These are phyloP conservation scores for Actinomortierella wolfii DNA, from an alignment of 371 early-diverging fungal species.

Conservation along the genomic window DNA sequence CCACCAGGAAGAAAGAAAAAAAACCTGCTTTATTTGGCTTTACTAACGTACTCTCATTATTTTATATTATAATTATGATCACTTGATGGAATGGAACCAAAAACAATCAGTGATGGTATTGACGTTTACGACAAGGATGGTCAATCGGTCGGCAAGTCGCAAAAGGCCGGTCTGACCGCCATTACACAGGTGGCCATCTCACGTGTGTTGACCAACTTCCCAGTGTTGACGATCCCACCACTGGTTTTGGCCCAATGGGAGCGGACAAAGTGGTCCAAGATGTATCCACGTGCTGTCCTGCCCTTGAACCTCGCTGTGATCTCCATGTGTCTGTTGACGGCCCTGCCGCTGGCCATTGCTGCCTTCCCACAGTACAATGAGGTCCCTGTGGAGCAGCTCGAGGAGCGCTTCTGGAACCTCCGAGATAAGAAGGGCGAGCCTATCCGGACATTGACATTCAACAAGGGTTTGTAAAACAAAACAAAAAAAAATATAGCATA, in stretches of 20 bases:
- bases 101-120: conserved; percentile 66
- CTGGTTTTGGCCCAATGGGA: conserved; percentile 68
- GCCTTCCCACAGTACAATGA: conserved; percentile 74
- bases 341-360: conserved; percentile 81
- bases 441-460: conserved; percentile 66
- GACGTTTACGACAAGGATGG: conserved; percentile 68
- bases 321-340: conserved; percentile 70
- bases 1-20: neutral
- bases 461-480: conserved; percentile 66
- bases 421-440: conserved; percentile 57
- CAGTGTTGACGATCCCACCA: conserved; percentile 76
- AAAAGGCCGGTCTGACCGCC: conserved; percentile 69
- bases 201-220: conserved; percentile 75
- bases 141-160: conserved; percentile 68
- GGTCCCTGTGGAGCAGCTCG: conserved; percentile 47
- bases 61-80: too few relatives aligned
- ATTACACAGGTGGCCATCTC: conserved; percentile 80
- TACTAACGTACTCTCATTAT: too few relatives aligned
- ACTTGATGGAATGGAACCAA: too few relatives aligned
- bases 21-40: too few relatives aligned
- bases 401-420: conserved; percentile 58
- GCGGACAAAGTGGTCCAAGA: conserved; percentile 55
- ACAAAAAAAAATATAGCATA: too few relatives aligned
- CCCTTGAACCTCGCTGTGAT: conserved; percentile 72
- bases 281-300: conserved; percentile 55